These are phyloP conservation scores for Podospora conica DNA, from an alignment of 495 filamentous ascomycete genomes.

Conservation along the genomic window DNA sequence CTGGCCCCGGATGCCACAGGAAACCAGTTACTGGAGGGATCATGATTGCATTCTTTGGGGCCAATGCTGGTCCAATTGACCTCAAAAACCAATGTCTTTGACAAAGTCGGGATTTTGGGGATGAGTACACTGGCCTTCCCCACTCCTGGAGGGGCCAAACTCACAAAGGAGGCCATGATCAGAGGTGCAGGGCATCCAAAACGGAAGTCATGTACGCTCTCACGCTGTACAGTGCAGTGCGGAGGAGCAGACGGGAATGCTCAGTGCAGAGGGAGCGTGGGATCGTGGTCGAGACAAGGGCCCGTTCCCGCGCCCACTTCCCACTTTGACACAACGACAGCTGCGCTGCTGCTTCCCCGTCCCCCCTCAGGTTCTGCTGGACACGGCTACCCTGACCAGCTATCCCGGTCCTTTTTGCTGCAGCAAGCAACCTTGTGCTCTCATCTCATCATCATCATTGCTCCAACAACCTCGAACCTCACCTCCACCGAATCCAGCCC, in stretches of 20 bases:
- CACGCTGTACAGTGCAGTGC: no score
- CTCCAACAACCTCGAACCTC: background rate
- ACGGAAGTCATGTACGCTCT: no score
- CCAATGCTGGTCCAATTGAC: background rate
- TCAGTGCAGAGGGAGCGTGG: background rate
- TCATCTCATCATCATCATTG: background rate
- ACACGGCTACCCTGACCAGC: background rate
- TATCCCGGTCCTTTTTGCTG: conserved; percentile 7
- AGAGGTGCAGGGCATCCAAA: background rate
- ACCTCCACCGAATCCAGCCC: background rate
- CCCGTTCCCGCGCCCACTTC: background rate
- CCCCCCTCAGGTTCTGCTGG: background rate
- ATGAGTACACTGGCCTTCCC: no score
- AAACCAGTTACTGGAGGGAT: background rate
- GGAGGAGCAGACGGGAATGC: no score
- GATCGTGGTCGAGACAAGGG: conserved; percentile 9
- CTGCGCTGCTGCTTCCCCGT: background rate
- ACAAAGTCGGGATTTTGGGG: no score
- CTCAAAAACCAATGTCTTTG: background rate
- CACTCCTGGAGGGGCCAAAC: background rate
- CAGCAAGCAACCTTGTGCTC: conserved; percentile 1
- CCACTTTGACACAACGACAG: background rate
- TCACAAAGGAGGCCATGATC: background rate
- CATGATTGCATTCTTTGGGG: background rate
- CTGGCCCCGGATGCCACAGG: background rate